Evolutionary conservation across 352 stramenopile species (phyloP).

Genomic region (Aphanomyces euteiches): DNA sequence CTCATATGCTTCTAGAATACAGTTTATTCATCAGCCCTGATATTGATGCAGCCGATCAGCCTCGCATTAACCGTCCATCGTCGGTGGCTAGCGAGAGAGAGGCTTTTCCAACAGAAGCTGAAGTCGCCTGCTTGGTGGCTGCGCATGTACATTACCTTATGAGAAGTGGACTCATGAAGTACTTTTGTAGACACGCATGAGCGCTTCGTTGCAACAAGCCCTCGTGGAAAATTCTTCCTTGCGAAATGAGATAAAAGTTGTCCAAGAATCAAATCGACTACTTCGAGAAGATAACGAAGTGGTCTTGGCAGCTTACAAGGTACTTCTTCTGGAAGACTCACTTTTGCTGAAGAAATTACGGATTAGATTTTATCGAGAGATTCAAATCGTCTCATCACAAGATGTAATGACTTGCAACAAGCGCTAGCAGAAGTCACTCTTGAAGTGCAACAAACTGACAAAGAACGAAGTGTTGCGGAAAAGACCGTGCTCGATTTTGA

Average conservation of each 20-base stretch:
- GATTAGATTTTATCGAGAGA: not conserved
- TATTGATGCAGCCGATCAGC: slow-evolving; percentile 4
- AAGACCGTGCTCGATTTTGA: slow-evolving; percentile 37
- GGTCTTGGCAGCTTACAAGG: not conserved
- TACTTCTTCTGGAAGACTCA: not conserved
- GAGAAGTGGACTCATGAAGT: not conserved
- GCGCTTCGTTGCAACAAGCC: slow-evolving; percentile 57
- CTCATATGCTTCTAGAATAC: slow-evolving; percentile 39
- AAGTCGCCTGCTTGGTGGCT: slow-evolving; percentile 11
- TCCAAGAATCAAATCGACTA: slow-evolving; percentile 51
- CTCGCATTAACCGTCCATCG: slow-evolving; percentile 16
- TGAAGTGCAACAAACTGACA: slow-evolving; percentile 25
- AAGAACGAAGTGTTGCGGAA: slow-evolving; percentile 31
- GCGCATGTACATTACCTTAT: slow-evolving; percentile 1
- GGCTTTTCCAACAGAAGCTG: not conserved
- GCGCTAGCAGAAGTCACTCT: not conserved
- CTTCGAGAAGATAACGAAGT: slow-evolving; percentile 32
- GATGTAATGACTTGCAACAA: slow-evolving; percentile 18
- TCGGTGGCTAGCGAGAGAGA: slow-evolving; percentile 2
- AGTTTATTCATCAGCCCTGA: slow-evolving; percentile 67
- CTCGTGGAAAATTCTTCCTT: slow-evolving; percentile 74
- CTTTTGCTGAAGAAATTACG: not conserved
- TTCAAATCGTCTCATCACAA: not conserved
- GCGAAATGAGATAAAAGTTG: slow-evolving; percentile 53
- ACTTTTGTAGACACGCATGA: slow-evolving; percentile 34